These are phyloP conservation scores for Verruconis gallopava DNA, from an alignment of 2,329 filamentous ascomycete species.

Conservation along the genomic window DNA sequence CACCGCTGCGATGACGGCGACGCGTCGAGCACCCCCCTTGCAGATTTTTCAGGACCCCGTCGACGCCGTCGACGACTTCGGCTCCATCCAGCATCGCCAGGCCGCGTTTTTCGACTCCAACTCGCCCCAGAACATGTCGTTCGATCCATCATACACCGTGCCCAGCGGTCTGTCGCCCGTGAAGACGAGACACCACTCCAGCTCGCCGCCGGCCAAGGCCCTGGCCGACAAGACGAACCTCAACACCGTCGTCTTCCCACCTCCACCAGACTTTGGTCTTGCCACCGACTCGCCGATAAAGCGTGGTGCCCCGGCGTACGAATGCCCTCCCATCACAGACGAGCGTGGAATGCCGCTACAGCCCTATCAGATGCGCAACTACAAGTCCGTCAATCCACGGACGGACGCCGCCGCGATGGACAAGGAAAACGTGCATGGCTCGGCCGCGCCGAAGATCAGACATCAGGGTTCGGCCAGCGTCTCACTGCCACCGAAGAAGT, in stretches of 20 bases:
- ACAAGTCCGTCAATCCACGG: slow-evolving; percentile 13
- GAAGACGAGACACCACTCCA: slow-evolving; percentile 46
- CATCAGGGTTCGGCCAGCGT: too few species aligned
- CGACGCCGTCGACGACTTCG: slow-evolving; percentile 28
- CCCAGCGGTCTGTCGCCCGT: slow-evolving; percentile 52
- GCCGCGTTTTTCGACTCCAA: slow-evolving; percentile 31
- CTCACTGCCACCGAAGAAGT: neutral
- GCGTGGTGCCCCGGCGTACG: slow-evolving; percentile 32
- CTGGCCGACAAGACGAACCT: slow-evolving; percentile 47
- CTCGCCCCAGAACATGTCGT: slow-evolving; percentile 48
- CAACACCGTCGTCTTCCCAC: slow-evolving; percentile 54
- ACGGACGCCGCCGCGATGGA: slow-evolving; percentile 14
- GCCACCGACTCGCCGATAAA: slow-evolving; percentile 58
- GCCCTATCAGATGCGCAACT: slow-evolving; percentile 20
- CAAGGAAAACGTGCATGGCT: neutral
- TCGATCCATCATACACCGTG: slow-evolving; percentile 46
- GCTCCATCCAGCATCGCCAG: slow-evolving; percentile 35
- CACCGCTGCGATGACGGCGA: slow-evolving; percentile 34
- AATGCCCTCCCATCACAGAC: too few species aligned
- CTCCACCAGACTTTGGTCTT: slow-evolving; percentile 42
- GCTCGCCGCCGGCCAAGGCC: slow-evolving; percentile 45
- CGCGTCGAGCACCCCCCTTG: slow-evolving; percentile 42
- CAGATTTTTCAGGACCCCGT: slow-evolving; percentile 47
- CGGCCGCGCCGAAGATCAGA: neutral
- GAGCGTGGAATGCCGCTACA: slow-evolving; percentile 33